These are phyloP conservation scores for Mayamaea pseudoterrestris DNA, from an alignment of 108 stramenopile species.

Conservation along the genomic window DNA sequence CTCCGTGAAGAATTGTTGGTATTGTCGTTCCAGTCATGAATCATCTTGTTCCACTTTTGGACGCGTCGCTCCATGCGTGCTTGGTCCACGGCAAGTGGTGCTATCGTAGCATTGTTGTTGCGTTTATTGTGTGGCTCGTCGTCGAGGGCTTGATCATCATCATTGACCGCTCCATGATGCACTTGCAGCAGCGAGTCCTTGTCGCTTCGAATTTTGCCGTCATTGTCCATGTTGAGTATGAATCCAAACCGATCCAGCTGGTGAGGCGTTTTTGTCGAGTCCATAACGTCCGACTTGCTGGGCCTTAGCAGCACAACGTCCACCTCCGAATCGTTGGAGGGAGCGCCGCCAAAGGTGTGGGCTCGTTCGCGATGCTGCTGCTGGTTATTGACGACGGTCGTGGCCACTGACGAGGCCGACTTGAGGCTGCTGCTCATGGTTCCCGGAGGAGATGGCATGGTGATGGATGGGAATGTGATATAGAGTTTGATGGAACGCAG, in stretches of 20 bases:
- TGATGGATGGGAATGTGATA: too few species aligned
- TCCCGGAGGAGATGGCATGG: too few species aligned
- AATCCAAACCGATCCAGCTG: constrained; percentile 48
- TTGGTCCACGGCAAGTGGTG: constrained; percentile 5
- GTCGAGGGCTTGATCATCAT: constrained; percentile 4
- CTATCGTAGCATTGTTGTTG: background rate
- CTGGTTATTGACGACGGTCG: too few species aligned
- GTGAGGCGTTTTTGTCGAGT: too few species aligned
- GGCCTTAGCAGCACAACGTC: too few species aligned
- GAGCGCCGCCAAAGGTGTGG: too few species aligned
- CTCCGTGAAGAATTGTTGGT: constrained; percentile 4
- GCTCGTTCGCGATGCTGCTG: too few species aligned
- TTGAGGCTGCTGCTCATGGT: too few species aligned
- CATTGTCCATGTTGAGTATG: constrained; percentile 33
- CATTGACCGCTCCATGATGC: background rate
- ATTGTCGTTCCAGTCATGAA: constrained; percentile 22
- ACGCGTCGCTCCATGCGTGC: constrained; percentile 19
- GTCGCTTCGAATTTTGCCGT: constrained; percentile 10
- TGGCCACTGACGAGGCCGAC: too few species aligned
- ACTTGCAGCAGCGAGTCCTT: background rate
- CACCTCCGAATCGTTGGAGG: too few species aligned
- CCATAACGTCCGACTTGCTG: too few species aligned
- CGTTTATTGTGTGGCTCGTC: background rate
- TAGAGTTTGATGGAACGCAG: too few species aligned
- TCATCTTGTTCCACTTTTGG: constrained; percentile 40